Evolutionary conservation across 2,329 filamentous ascomycete species (phyloP).

Genomic region (Orbilia blumenaviensis): DNA sequence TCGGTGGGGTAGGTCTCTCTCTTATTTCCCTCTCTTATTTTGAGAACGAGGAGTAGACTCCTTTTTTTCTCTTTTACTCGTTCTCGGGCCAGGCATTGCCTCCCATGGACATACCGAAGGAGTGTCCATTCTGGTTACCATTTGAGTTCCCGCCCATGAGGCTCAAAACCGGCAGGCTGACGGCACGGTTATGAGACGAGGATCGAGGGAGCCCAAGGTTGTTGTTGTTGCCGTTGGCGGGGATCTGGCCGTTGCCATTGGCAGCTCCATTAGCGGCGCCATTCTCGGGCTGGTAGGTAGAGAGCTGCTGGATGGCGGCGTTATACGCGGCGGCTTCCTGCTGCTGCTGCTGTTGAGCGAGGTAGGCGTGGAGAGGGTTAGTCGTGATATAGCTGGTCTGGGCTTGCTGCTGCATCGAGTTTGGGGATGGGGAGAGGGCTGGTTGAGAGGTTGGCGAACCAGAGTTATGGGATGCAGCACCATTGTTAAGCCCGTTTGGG

Average conservation of each 20-base stretch:
- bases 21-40: conserved; percentile 8
- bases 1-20: conserved; percentile 2
- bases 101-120: conserved; percentile 60
- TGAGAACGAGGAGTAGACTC: neutral
- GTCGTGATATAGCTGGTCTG: conserved; percentile 55
- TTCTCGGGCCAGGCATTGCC: conserved; percentile 49
- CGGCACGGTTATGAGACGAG: conserved; percentile 75
- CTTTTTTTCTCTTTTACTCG: conserved; percentile 31
- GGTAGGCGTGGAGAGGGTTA: conserved; percentile 58
- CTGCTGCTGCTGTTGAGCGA: conserved; percentile 75
- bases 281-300: conserved; percentile 67
- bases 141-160: conserved; percentile 69
- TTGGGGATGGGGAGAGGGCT: conserved; percentile 54
- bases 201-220: conserved; percentile 63
- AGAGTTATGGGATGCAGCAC: conserved; percentile 51
- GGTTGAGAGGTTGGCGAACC: conserved; percentile 45
- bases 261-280: conserved; percentile 49
- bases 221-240: conserved; percentile 58
- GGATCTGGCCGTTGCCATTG: conserved; percentile 60
- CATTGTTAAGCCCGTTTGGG: conserved; percentile 55
- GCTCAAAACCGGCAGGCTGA: conserved; percentile 80
- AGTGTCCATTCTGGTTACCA: conserved; percentile 66
- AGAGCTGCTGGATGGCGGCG: conserved; percentile 80
- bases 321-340: conserved; percentile 78
- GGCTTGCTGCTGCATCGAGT: conserved; percentile 56